These are phyloP conservation scores for Neodidymelliopsis sp. DNA, from an alignment of 2,329 filamentous ascomycete species.

Conservation along the genomic window DNA sequence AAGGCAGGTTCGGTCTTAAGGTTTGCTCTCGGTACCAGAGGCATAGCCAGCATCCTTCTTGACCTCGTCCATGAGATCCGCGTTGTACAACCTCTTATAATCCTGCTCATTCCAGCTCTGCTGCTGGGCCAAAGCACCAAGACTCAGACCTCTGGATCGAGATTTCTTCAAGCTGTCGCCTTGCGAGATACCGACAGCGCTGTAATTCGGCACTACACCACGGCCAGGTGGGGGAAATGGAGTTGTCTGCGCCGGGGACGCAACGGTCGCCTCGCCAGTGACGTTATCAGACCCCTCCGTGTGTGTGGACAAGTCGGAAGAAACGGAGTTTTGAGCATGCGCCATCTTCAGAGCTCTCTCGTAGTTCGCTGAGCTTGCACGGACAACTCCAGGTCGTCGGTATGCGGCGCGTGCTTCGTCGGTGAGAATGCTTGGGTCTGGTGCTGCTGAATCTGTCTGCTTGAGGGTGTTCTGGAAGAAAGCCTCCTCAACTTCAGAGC, in stretches of 20 bases:
- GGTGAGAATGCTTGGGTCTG: slow-evolving; percentile 29
- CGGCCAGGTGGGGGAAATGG: slow-evolving; percentile 41
- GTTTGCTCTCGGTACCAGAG: slow-evolving; percentile 21
- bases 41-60: slow-evolving; percentile 38
- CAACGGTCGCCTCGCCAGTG: slow-evolving; percentile 17
- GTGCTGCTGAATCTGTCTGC: slow-evolving; percentile 48
- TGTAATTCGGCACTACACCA: slow-evolving; percentile 45
- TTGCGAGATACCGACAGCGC: slow-evolving; percentile 30
- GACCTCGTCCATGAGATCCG: slow-evolving; percentile 32
- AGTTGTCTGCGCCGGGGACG: slow-evolving; percentile 25
- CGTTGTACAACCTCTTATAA: slow-evolving; percentile 42
- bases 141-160: slow-evolving; percentile 38
- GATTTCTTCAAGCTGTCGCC: slow-evolving; percentile 40
- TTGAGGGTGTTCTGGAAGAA: slow-evolving; percentile 38
- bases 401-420: slow-evolving; percentile 42
- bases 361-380: slow-evolving; percentile 44
- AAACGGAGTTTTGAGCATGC: slow-evolving; percentile 30
- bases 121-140: slow-evolving; percentile 39
- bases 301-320: slow-evolving; percentile 33
- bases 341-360: slow-evolving; percentile 35
- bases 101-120: slow-evolving; percentile 48
- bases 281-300: slow-evolving; percentile 20
- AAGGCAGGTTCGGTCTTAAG: background rate
- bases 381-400: slow-evolving; percentile 29
- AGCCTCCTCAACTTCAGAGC: slow-evolving; percentile 46